Evolutionary conservation across 2,329 filamentous ascomycete species (phyloP).

Genomic region (Sporothrix schenckii): DNA sequence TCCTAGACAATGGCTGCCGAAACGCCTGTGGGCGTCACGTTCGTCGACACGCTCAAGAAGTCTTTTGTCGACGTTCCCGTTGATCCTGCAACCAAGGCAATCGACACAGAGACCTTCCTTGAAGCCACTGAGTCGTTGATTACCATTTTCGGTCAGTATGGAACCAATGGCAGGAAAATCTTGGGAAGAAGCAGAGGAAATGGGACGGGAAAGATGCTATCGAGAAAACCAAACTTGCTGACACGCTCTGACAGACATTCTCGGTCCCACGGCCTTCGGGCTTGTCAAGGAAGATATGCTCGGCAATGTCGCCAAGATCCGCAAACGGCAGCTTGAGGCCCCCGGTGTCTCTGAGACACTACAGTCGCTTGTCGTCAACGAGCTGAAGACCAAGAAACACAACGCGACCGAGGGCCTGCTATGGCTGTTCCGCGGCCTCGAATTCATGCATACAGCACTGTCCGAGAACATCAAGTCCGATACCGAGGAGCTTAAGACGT

Average conservation of each 20-base stretch:
- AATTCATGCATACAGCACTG: slow-evolving; percentile 88
- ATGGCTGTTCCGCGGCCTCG: slow-evolving; percentile 87
- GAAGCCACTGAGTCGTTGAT: slow-evolving; percentile 86
- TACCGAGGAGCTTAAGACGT: slow-evolving; percentile 74
- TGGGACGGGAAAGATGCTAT: too few species aligned
- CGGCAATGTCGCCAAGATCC: slow-evolving; percentile 95
- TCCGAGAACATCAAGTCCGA: slow-evolving; percentile 72
- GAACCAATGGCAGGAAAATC: too few species aligned
- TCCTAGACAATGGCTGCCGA: slow-evolving; percentile 52
- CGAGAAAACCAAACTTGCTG: not conserved
- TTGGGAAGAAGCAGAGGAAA: slow-evolving; percentile 32
- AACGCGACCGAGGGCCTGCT: slow-evolving; percentile 84
- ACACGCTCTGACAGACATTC: slow-evolving; percentile 52
- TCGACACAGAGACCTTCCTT: slow-evolving; percentile 84
- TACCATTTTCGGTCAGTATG: slow-evolving; percentile 73
- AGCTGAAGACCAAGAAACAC: slow-evolving; percentile 89
- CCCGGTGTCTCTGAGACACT: slow-evolving; percentile 80
- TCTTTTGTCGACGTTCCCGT: slow-evolving; percentile 84
- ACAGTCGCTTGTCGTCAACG: slow-evolving; percentile 81
- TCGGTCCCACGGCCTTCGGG: slow-evolving; percentile 75
- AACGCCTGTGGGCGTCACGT: slow-evolving; percentile 70
- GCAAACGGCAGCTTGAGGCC: slow-evolving; percentile 75
- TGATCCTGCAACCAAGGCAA: slow-evolving; percentile 68
- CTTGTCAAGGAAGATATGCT: slow-evolving; percentile 90
- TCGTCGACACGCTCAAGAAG: slow-evolving; percentile 70